These are phyloP conservation scores for Corylus americana DNA, from an alignment of 306 rosid species.

Conservation along the genomic window DNA sequence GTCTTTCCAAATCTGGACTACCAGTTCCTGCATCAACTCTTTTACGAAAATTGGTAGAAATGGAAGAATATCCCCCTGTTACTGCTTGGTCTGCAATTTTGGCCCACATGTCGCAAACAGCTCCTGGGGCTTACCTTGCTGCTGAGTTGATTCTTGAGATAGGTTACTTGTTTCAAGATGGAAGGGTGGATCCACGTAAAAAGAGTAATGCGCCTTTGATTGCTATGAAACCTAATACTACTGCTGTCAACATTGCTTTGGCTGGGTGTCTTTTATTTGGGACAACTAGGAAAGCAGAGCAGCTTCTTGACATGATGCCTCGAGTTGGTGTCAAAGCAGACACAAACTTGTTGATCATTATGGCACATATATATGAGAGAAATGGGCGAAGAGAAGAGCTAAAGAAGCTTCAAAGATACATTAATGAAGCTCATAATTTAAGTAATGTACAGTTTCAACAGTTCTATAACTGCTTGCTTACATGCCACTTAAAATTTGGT, in stretches of 20 bases:
- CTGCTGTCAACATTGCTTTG: conserved; percentile 73
- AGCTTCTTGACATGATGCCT: conserved; percentile 87
- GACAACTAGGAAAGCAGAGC: conserved; percentile 77
- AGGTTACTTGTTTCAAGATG: conserved; percentile 78
- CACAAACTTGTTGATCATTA: conserved; percentile 62
- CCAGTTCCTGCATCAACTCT: conserved; percentile 68
- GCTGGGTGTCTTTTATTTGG: conserved; percentile 74
- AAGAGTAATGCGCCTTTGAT: conserved; percentile 68
- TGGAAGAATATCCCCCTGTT: conserved; percentile 66
- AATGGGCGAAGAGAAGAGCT: conserved; percentile 83
- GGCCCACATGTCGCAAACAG: conserved; percentile 74
- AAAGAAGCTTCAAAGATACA: conserved; percentile 67
- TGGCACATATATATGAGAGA: conserved; percentile 72
- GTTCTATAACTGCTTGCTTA: conserved; percentile 69
- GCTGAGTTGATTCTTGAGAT: conserved; percentile 83
- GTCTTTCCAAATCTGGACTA: conserved; percentile 68
- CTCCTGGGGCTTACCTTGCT: conserved; percentile 77
- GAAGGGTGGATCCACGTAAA: conserved; percentile 81
- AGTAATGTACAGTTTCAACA: conserved; percentile 65
- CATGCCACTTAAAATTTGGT: conserved; percentile 84
- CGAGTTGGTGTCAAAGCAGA: conserved; percentile 72
- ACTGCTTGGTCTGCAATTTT: conserved; percentile 80
- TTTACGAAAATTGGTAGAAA: conserved; percentile 66
- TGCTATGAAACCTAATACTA: conserved; percentile 71
- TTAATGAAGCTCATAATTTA: conserved; percentile 69